Evolutionary conservation across 2,329 filamentous ascomycete species (phyloP).

Genomic region (Botrytis squamosa): DNA sequence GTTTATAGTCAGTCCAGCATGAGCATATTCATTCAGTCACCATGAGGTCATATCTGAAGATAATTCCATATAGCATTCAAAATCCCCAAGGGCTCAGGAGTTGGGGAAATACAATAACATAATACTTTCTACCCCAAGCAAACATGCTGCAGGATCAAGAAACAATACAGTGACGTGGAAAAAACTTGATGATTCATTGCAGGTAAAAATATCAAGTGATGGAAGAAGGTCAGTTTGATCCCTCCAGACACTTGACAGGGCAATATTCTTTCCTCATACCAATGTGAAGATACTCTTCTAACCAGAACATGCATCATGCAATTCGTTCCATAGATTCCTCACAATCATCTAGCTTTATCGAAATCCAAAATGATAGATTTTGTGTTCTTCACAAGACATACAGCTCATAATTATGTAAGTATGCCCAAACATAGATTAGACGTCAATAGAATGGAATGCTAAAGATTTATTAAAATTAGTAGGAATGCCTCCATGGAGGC

Average conservation of each 20-base stretch:
- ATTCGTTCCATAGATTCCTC: not conserved
- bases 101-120: not conserved
- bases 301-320: not conserved
- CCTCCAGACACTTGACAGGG: not conserved
- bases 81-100: not conserved
- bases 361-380: not conserved
- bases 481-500: not conserved
- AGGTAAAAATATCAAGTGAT: no score
- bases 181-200: no score
- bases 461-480: not conserved
- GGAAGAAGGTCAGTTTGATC: not conserved
- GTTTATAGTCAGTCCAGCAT: not conserved
- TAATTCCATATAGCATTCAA: not conserved
- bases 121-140: not conserved
- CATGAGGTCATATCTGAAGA: not conserved
- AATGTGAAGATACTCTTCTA: not conserved
- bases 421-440: not conserved
- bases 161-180: no score
- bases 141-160: not conserved
- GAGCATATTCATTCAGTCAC: not conserved
- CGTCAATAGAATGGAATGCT: not conserved
- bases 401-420: not conserved
- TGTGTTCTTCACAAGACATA: rapidly evolving
- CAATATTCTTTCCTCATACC: not conserved
- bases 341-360: rapidly evolving